Base-by-base conservation (phyloP, 192 early-diverging fungal species). In the Spizellomyces sp. region DNA sequence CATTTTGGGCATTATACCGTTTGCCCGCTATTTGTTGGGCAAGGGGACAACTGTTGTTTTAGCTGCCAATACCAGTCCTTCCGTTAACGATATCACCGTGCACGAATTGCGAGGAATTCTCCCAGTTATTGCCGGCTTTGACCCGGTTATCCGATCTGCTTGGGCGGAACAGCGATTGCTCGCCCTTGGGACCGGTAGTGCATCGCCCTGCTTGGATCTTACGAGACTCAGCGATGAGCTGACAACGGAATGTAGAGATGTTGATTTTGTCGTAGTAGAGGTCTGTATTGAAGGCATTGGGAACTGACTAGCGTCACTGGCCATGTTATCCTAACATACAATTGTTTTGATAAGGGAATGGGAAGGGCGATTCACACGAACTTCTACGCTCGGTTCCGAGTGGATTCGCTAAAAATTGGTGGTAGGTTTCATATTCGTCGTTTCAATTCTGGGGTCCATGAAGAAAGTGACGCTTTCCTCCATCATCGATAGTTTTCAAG, bases 341-440 rank as follows among this genome's bases (percentile, higher is more conserved):
- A n/a, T 81, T 81, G 66, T 15, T 61, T 52, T 41, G 15, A 21
- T 84, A 61, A 78, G 54, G 90, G 90, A 45, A 91, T 91, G 90
- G 90, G 86, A 4, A 75, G 91, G 0, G 92, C 92, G 3, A 94
- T 94, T 61, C 92, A 93, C 70, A 93, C 92, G 9, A 94, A 94
- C 69, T 92, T 85, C 74, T 77, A 67, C 63, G 89, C 89, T 0
- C 74, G 79, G 68, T 91, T 94, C 66, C 65, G 59, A 27, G 90
- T 90, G 61, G 92, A 93, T 64, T 81, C 84, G 48, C 71, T 94
- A 59, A 92, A 92, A 73, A 81, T 94, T 64, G 92, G 85, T 1
- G 80, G 77, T 79, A 71, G 48, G 58, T 15, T 55, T 19, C 54
- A n/a, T 55, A 15, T 55, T 19, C 15, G 27, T 62, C 15, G 4